These are phyloP conservation scores for Eimeria praecox DNA, from an alignment of 169 alveolate genomes.

Conservation along the genomic window DNA sequence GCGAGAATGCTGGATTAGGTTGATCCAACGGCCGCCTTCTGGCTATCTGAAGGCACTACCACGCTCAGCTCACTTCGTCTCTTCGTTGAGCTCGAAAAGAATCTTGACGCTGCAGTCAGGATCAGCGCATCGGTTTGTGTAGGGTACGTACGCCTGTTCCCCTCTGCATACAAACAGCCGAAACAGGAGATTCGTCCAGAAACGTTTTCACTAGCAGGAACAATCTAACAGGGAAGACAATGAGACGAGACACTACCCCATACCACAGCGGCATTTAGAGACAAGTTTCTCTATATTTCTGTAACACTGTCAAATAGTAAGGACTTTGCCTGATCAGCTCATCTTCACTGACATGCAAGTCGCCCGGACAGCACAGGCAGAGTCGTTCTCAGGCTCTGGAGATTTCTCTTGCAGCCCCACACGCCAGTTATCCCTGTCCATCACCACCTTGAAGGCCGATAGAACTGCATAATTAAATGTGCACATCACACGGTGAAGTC, in stretches of 20 bases:
- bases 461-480: conserved; percentile 15
- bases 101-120: conserved; percentile 71
- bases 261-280: background rate
- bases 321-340: background rate
- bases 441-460: conserved; percentile 52
- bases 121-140: conserved; percentile 71
- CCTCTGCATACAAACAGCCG: conserved; percentile 56
- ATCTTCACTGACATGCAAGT: conserved; percentile 42
- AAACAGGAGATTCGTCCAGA: background rate
- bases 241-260: background rate
- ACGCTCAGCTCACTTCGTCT: conserved; percentile 50
- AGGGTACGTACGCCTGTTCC: conserved; percentile 56
- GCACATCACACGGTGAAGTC: background rate
- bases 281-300: background rate
- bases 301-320: background rate
- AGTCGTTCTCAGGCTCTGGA: conserved; percentile 56
- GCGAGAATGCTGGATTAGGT: background rate
- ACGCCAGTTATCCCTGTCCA: conserved; percentile 77
- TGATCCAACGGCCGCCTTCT: background rate
- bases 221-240: background rate
- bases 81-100: conserved; percentile 35
- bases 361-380: conserved; percentile 57
- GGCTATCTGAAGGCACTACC: background rate
- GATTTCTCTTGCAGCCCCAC: conserved; percentile 67
- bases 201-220: background rate